Evolutionary conservation across 2,329 filamentous ascomycete species (phyloP), one percentile per base, ranked within the genome.

Genomic region (Penicillium olsonii): DNA sequence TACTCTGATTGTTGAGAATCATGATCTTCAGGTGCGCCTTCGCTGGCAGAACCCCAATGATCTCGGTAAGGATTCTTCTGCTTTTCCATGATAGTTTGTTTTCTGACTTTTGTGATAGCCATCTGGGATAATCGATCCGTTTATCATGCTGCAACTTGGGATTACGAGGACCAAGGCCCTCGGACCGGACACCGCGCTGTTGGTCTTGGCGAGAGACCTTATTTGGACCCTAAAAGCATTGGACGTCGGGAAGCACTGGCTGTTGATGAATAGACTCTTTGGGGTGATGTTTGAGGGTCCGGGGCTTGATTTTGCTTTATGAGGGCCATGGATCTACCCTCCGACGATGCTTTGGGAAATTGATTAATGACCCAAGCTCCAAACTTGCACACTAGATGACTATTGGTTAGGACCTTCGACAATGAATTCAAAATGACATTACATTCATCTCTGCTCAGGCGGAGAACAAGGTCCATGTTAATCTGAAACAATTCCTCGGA

Each of bases 61-160:
- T 50, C 49, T 72, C 11, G 65, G 65, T 68, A 54, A 51, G 64
- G 48, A 8, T 7, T 15, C 27, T 29, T 4, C 19, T 14, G 1
- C 4, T 10, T 3, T 4, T 35, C 3, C 41, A 17, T 12, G 11
- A 37, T 6, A 2, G 1, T 26, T 8, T n/a, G n/a, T 0, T 27
- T 18, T 24, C 47, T 50, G n/a, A 45, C 12, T 22, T n/a, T 18
- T 20, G 4, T 12, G 11, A 17, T 45, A 50, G 51, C 51, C 34
- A 51, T 53, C 39, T 83, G 81, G 80, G 80, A 84, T 55, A 83
- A 83, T 57, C 70, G 80, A 15, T 77, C 73, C 14, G 77, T 77
- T 1, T 82, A 77, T 57, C 80, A 83, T 55, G 74, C 76, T 2
- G 80, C 79, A 0, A 83, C 78, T 0, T 74, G 73, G 9, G 80